Percentiles rank a stretch among this genome's conserved stretches.
These are phyloP conservation scores for Linnemannia exigua DNA, from an alignment of 192 early-diverging fungal species.

Conservation along the genomic window DNA sequence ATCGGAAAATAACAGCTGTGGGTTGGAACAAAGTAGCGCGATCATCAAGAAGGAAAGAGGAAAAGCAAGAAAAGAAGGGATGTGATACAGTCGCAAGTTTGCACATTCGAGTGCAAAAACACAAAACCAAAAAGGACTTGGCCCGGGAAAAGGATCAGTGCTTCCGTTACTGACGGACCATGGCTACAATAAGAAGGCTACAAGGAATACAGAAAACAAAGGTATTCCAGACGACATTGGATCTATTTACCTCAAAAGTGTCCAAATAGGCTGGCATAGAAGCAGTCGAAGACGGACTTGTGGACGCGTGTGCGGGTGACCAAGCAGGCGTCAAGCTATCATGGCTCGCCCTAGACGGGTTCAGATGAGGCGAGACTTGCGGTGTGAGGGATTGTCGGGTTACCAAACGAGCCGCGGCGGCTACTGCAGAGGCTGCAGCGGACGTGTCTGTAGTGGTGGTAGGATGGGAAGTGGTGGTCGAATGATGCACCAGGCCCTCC, in stretches of 20 bases:
- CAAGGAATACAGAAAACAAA: background rate
- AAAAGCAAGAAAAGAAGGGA: too few relatives aligned
- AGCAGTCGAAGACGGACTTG: constrained; percentile 44
- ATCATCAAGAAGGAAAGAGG: constrained; percentile 3
- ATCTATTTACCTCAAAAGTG: constrained; percentile 37
- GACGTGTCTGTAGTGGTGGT: constrained; percentile 5
- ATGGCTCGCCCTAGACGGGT: background rate
- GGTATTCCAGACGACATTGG: background rate
- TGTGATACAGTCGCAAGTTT: background rate
- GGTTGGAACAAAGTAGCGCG: background rate
- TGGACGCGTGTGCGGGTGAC: constrained; percentile 29
- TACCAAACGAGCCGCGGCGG: constrained; percentile 7
- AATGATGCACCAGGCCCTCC: constrained; percentile 25
- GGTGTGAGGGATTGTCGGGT: constrained; percentile 25
- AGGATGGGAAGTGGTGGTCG: constrained; percentile 16
- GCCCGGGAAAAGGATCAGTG: background rate
- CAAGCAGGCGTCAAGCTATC: constrained; percentile 32
- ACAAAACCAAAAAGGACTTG: background rate
- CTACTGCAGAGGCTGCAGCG: constrained; percentile 11
- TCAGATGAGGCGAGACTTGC: constrained; percentile 41
- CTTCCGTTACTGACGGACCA: background rate
- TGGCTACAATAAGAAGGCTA: background rate
- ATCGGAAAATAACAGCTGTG: background rate
- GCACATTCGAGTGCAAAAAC: background rate
- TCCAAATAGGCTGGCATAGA: constrained; percentile 46